These are phyloP conservation scores for Calonectria crousiana DNA, from an alignment of 2,329 filamentous ascomycete genomes.

Conservation along the genomic window DNA sequence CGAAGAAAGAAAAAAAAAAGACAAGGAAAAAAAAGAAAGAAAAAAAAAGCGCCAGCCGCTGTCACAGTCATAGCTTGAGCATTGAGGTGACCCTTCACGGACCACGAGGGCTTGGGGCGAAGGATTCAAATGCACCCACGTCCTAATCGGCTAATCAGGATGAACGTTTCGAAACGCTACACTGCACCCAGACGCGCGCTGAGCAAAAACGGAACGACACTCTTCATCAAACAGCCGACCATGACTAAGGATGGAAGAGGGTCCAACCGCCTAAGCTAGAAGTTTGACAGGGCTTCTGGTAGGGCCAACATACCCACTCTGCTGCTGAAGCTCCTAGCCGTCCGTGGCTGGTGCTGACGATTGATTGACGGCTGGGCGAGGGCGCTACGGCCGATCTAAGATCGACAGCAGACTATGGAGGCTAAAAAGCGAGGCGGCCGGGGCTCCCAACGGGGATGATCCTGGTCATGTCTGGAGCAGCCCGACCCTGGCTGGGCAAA, in stretches of 20 bases:
- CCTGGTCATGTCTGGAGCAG: slow-evolving; percentile 17
- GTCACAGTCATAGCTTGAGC: background rate
- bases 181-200: background rate
- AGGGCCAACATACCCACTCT: slow-evolving; percentile 29
- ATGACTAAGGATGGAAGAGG: background rate
- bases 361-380: slow-evolving; percentile 44
- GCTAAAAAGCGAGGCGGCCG: slow-evolving; percentile 26
- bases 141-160: background rate
- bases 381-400: slow-evolving; percentile 44
- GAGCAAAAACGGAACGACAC: slow-evolving; percentile 9
- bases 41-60: background rate
- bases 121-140: background rate
- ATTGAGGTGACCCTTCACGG: background rate
- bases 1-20: background rate
- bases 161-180: slow-evolving; percentile 18
- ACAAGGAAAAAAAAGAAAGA: too few species aligned
- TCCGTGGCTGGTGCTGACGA: slow-evolving; percentile 39
- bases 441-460: slow-evolving; percentile 25
- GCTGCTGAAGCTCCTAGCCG: slow-evolving; percentile 35
- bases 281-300: slow-evolving; percentile 43
- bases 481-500: background rate
- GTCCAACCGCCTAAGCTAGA: slow-evolving; percentile 39
- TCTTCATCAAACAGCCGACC: slow-evolving; percentile 2
- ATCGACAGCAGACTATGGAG: slow-evolving; percentile 36
- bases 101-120: background rate